Base-by-base conservation (phyloP, 805 yeast genomes). In the Zygosaccharomyces lentus region DNA sequence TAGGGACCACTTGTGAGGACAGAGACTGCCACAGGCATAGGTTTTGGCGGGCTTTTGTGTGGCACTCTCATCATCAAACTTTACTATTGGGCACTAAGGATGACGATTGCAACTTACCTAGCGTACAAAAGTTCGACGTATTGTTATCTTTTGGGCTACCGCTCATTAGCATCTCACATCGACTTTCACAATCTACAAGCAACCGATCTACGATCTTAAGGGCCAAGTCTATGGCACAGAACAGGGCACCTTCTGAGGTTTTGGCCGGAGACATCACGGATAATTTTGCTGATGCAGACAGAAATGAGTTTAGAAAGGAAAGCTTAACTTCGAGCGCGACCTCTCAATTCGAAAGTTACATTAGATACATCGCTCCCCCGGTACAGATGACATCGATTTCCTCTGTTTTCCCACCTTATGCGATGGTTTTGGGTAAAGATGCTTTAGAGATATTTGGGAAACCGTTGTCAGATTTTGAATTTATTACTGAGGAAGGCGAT, bases 1-100 rank as follows among this genome's bases (percentile, higher is more conserved):
- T 85, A 19, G 81, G 78, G 50, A 66, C 76, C 12, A 73, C 73
- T 34, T 70, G 74, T 59, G 70, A 82, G 54, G 72, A 74, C 39
- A 81, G 77, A 51, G 76, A 73, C 39, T 66, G 72, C 26, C 75
- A 75, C 25, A 70, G 76, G 2, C 86, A 82, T 56, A 67, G 83
- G 43, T 73, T 82, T 41, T 79, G 86, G 78, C 81, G 79, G 50
- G 79, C 84, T 0, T 81, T 76, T 63, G 80, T 80, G 1, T 85
- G 95, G 95, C 75, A 75, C 26, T 82, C 90, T 0, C 95, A 85
- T 62, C 91, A 85, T 57, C 81, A 80, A 59, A 80, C 82, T 1
- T 66, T 82, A 1, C 62, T 83, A 24, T 55, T 85, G 29, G 93
- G 93, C 1, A 62, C 72, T 7, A 45, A 52, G 4, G 47, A 50